Base-by-base conservation (phyloP, 805 yeast species). In the Barnettozyma wickerhamii region DNA sequence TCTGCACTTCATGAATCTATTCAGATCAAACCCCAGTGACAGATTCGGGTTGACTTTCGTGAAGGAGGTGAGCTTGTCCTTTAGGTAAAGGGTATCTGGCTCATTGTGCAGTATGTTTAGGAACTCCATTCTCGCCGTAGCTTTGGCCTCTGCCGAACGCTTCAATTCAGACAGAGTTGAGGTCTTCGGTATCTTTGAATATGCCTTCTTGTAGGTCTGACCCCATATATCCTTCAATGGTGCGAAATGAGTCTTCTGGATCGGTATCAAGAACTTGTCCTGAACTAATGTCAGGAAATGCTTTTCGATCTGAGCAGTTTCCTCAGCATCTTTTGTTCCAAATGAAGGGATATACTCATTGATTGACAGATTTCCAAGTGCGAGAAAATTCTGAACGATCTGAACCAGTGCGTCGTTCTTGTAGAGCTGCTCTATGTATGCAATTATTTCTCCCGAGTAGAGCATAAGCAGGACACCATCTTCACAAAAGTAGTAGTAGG, bases 391-490 rank as follows among this genome's bases (percentile, higher is more conserved):
- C 52, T 82, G 88, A 10, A 85, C 66, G 18, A 85, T 73, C 38
- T 77, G 78, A 2, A 84, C 79, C 27, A 62, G 63, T 18, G 63
- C 65, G 13, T 76, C 65, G 20, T 62, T 65, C 15, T 52, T 28
- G 44, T 71, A 74, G 6, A 50, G 44, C n/a, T 62, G 57, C 41
- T 74, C 70, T 35, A 83, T 69, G 44, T 68, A 69, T 37, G 72
- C 60, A 24, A 88, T 68, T 45, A 89, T 78, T 40, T 84, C 85
- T 32, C 95, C 97, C 7, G 89, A 69, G 60, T 89, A 86, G 14
- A 89, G 60, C 39, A 88, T 65, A 41, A 74, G 61, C 47, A 78
- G 68, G 15, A 80, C 62, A 6, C 95, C 95, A 27, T 69, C 70
- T 46, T 81, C 82, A 53, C 81, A 74, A 45, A 79, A 74, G 23